phyloP scores from a whole-genome alignment of 2,329 filamentous ascomycete species.

The Dryadomyces quercivorus region DNA sequence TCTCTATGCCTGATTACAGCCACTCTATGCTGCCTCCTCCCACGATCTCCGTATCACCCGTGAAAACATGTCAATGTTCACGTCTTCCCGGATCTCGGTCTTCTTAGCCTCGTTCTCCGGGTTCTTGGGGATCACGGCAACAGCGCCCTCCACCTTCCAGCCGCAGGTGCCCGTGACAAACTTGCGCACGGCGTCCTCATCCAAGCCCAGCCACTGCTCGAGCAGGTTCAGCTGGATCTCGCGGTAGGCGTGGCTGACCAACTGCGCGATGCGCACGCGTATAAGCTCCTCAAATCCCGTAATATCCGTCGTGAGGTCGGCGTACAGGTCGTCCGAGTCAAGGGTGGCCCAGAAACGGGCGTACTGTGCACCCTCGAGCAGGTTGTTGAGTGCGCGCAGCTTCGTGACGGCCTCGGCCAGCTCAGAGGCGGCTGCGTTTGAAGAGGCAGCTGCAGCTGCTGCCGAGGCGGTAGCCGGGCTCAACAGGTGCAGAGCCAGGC shows the following conservation, averaged over 20 bases:
- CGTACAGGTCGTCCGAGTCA: conserved; percentile 89
- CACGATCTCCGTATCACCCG: conserved; percentile 74
- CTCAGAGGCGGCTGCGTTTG: conserved; percentile 34
- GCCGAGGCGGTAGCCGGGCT: conserved; percentile 62
- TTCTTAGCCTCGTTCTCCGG: conserved; percentile 97
- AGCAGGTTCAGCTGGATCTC: conserved; percentile 57
- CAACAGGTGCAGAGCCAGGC: conserved; percentile 85
- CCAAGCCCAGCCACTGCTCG: conserved; percentile 63
- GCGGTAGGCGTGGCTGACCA: conserved; percentile 70
- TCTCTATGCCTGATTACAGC: too few relatives aligned
- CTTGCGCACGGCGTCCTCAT: conserved; percentile 55
- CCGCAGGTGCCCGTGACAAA: conserved; percentile 78
- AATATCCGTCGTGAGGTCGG: conserved; percentile 89
- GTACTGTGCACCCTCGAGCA: conserved; percentile 87
- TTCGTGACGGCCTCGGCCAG: conserved; percentile 86
- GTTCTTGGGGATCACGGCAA: conserved; percentile 74
- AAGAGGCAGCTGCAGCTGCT: conserved; percentile 37
- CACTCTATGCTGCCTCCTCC: conserved; percentile 58
- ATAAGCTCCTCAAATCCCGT: conserved; percentile 90
- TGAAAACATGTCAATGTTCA: conserved; percentile 77
- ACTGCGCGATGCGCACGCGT: conserved; percentile 76
- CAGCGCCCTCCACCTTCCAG: conserved; percentile 63
- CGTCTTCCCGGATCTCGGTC: conserved; percentile 87
- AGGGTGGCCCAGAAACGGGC: conserved; percentile 84
- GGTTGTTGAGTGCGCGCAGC: conserved; percentile 69